phyloP scores from a whole-genome alignment of 192 early-diverging fungal species.

The Gryganskiella cystojenkinii region DNA sequence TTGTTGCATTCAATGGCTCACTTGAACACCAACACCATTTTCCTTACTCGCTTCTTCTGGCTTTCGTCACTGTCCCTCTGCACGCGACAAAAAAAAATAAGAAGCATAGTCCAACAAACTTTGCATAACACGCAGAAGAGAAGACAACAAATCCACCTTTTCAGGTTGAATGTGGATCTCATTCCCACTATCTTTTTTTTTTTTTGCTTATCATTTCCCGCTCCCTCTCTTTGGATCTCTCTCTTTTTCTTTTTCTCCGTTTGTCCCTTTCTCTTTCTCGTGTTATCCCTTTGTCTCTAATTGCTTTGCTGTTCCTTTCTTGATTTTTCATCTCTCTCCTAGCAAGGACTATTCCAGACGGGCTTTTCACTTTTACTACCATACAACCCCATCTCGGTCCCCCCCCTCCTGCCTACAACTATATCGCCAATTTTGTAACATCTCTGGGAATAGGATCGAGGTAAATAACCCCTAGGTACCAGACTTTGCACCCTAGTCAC shows the following conservation, averaged over 20 bases:
- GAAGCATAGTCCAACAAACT: not conserved
- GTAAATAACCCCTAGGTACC: no score
- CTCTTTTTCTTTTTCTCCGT: not conserved
- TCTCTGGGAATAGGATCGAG: no score
- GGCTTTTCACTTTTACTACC: not conserved
- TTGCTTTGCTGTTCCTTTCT: not conserved
- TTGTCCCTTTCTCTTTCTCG: not conserved
- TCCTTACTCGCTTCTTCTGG: no score
- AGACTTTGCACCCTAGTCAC: no score
- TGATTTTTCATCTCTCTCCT: not conserved
- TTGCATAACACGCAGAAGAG: not conserved
- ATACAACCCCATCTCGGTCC: not conserved
- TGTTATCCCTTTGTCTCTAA: not conserved
- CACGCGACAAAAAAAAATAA: not conserved
- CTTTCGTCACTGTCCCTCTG: not conserved
- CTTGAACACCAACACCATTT: no score
- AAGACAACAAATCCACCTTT: not conserved
- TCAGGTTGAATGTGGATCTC: conserved; percentile 24
- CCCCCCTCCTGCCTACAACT: no score
- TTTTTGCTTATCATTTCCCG: not conserved
- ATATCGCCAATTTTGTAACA: no score
- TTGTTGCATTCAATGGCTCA: not conserved
- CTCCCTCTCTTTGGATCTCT: not conserved
- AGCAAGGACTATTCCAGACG: no score
- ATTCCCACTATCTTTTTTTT: not conserved